phyloP scores from a whole-genome alignment of 129 eudicot genomes.

The Tagetes erecta region DNA sequence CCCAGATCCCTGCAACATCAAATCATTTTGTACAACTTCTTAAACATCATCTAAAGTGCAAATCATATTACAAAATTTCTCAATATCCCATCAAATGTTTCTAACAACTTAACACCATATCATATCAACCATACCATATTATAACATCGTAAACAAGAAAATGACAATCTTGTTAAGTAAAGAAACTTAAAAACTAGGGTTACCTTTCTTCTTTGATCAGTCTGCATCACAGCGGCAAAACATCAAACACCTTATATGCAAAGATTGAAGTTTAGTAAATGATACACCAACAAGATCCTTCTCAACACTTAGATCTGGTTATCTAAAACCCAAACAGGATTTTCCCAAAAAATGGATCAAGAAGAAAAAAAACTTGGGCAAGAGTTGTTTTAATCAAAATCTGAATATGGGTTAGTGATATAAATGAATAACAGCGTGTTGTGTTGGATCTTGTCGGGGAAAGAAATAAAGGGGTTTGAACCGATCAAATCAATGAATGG shows the following conservation, averaged over 20 bases:
- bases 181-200: constrained; percentile 2
- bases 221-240: constrained; percentile 71
- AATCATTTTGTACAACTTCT: constrained; percentile 3
- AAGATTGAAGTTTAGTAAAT: constrained; percentile 28
- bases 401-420: constrained; percentile 32
- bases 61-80: not conserved
- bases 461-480: constrained; percentile 24
- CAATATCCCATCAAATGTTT: not conserved
- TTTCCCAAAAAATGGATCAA: constrained; percentile 25
- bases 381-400: constrained; percentile 16
- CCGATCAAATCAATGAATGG: constrained; percentile 39
- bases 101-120: not conserved
- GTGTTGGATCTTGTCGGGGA: constrained; percentile 20
- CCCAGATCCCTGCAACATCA: constrained; percentile 57
- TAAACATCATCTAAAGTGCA: constrained; percentile 7
- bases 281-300: constrained; percentile 35
- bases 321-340: constrained; percentile 21
- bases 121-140: not conserved
- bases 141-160: constrained; percentile 10
- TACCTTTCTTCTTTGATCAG: constrained; percentile 92
- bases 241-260: constrained; percentile 47
- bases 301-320: constrained; percentile 20
- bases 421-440: constrained; percentile 22
- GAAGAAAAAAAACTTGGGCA: constrained; percentile 12
- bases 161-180: not conserved